Conservation (phyloP, 1,284 basidiomycete species). For the Singerocomus inundabilis region DNA sequence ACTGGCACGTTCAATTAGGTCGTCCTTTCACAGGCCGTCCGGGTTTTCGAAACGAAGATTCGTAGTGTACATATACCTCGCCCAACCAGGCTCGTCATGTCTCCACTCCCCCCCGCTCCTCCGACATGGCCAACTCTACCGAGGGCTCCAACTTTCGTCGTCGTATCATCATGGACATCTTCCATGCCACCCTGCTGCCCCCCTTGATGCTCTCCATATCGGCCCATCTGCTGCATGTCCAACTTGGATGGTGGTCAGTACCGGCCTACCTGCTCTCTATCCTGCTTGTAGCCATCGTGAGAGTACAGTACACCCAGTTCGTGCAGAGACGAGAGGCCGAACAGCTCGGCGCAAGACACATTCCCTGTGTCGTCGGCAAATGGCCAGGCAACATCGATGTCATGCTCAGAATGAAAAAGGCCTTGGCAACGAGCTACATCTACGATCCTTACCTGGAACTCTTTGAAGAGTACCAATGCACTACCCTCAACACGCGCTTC, state of each 20-base stretch:
- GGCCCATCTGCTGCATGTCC: slow-evolving; percentile 10
- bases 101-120: not conserved
- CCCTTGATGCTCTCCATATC: slow-evolving; percentile 16
- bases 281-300: slow-evolving; percentile 38
- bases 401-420: slow-evolving; percentile 51
- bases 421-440: slow-evolving; percentile 57
- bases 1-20: slow-evolving; percentile 10
- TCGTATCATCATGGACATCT: slow-evolving; percentile 28
- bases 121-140: slow-evolving; percentile 14
- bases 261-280: slow-evolving; percentile 43
- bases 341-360: slow-evolving; percentile 47
- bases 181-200: slow-evolving; percentile 15
- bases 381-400: slow-evolving; percentile 76
- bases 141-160: slow-evolving; percentile 22
- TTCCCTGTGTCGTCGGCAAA: slow-evolving; percentile 59
- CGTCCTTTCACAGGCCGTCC: slow-evolving; percentile 15
- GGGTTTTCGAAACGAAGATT: slow-evolving; percentile 15
- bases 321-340: slow-evolving; percentile 43
- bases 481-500: slow-evolving; percentile 64
- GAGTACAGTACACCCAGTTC: slow-evolving; percentile 36
- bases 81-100: slow-evolving; percentile 11
- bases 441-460: slow-evolving; percentile 60
- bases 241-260: slow-evolving; percentile 29
- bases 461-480: slow-evolving; percentile 65
- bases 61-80: slow-evolving; percentile 20